phyloP scores from a whole-genome alignment of 148 eudicot species.

The Nepenthes mirabilis region DNA sequence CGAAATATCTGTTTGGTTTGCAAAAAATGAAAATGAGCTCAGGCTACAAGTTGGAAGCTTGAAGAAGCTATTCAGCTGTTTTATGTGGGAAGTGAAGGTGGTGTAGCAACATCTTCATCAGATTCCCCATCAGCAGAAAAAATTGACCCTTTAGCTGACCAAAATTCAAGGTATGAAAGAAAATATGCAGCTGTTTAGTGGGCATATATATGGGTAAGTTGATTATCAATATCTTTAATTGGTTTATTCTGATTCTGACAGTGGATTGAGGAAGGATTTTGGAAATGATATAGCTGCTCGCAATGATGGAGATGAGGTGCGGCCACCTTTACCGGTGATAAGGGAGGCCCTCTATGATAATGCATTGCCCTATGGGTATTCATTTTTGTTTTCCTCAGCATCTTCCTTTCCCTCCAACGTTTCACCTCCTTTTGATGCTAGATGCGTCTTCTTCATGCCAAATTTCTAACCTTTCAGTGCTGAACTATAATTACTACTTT shows the following conservation, averaged over 20 bases:
- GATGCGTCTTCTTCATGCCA: no score
- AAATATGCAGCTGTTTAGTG: background rate
- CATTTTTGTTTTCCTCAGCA: background rate
- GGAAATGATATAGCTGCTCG: slow-evolving; percentile 16
- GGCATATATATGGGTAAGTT: background rate
- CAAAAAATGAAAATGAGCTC: slow-evolving; percentile 7
- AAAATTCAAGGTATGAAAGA: slow-evolving; percentile 34
- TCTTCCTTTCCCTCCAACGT: background rate
- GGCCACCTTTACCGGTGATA: slow-evolving; percentile 85
- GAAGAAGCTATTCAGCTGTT: slow-evolving; percentile 96
- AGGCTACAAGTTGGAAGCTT: slow-evolving; percentile 97
- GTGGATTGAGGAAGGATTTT: slow-evolving; percentile 27
- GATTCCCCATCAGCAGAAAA: slow-evolving; percentile 27
- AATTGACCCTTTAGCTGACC: slow-evolving; percentile 21
- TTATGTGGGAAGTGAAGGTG: slow-evolving; percentile 75
- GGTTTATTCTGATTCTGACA: slow-evolving; percentile 14
- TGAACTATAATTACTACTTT: no score
- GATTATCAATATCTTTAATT: background rate
- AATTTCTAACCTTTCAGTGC: no score
- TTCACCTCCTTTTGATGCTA: no score
- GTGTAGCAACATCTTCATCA: slow-evolving; percentile 24
- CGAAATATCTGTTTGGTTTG: background rate
- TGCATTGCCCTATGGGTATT: slow-evolving; percentile 49
- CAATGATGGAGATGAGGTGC: slow-evolving; percentile 42
- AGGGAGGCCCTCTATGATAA: slow-evolving; percentile 86